A percentile compares a stretch with the other conserved stretches of the same genome.
These are phyloP conservation scores for Globisporangium spinosum DNA, from an alignment of 352 stramenopile species.

Conservation along the genomic window DNA sequence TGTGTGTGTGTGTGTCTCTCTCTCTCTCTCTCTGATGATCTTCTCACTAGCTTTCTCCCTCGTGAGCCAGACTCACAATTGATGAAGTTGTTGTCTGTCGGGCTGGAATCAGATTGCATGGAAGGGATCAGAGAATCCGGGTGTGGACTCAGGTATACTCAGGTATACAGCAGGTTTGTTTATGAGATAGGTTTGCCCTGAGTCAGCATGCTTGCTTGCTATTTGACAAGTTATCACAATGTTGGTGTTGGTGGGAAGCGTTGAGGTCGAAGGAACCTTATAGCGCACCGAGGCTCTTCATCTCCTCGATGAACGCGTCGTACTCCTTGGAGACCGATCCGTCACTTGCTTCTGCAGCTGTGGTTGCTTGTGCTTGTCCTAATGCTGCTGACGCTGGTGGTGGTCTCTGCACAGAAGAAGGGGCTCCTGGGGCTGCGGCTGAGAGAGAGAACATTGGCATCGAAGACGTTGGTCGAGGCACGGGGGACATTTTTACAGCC, in stretches of 20 bases:
- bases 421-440: not conserved
- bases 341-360: not conserved
- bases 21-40: not conserved
- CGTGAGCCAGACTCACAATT: not conserved
- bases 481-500: conserved; percentile 20
- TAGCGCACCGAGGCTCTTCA: conserved; percentile 26
- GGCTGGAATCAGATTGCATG: not conserved
- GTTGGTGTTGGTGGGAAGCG: not conserved
- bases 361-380: not conserved
- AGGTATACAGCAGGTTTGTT: not conserved
- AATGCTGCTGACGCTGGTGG: not conserved
- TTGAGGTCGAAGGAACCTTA: not conserved
- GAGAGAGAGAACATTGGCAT: conserved; percentile 4
- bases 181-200: not conserved
- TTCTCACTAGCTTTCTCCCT: not conserved
- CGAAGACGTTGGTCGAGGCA: conserved; percentile 15
- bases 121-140: not conserved
- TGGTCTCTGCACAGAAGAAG: not conserved
- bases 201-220: not conserved
- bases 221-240: not conserved
- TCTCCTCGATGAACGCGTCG: conserved; percentile 73
- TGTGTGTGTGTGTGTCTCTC: no score
- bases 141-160: not conserved
- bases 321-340: conserved; percentile 51
- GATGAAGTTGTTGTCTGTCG: not conserved